A percentile compares a stretch with the other conserved stretches of the same genome.
These are phyloP conservation scores for Calamus simplicifolius DNA, from an alignment of 176 grass and related monocot genomes.

Conservation along the genomic window DNA sequence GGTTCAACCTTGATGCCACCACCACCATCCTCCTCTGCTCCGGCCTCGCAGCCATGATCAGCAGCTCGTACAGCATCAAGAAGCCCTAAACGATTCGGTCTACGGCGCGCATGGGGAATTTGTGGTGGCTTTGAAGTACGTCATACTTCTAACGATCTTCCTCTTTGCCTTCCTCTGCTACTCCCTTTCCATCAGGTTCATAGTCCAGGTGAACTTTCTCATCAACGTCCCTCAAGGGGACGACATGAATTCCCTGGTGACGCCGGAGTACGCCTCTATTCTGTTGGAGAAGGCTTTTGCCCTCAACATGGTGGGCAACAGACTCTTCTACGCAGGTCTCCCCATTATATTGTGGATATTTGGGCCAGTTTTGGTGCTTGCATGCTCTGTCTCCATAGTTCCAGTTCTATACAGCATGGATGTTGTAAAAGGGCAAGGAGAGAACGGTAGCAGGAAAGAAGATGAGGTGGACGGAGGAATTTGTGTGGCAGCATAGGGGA, in stretches of 20 bases:
- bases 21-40: slow-evolving; percentile 90
- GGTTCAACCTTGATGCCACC: slow-evolving; percentile 83
- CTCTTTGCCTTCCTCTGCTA: slow-evolving; percentile 89
- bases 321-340: slow-evolving; percentile 77
- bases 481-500: too few species aligned
- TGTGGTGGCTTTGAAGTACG: slow-evolving; percentile 94
- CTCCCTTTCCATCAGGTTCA: slow-evolving; percentile 75
- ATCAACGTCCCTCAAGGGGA: slow-evolving; percentile 39
- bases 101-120: slow-evolving; percentile 93
- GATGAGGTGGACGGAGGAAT: too few species aligned
- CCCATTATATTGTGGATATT: slow-evolving; percentile 86
- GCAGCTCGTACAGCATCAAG: slow-evolving; percentile 92
- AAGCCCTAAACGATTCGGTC: slow-evolving; percentile 70
- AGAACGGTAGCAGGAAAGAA: too few species aligned
- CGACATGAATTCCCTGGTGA: not conserved
- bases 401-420: slow-evolving; percentile 80
- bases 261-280: slow-evolving; percentile 33
- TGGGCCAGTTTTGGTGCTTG: slow-evolving; percentile 65
- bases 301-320: slow-evolving; percentile 68
- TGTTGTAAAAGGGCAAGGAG: slow-evolving; percentile 10
- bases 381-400: slow-evolving; percentile 48
- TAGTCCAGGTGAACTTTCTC: slow-evolving; percentile 92
- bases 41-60: slow-evolving; percentile 80
- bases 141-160: slow-evolving; percentile 61
- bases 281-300: slow-evolving; percentile 55